Conservation (phyloP, 225 moss, liverwort and hornwort genomes). For the Polytrichum formosum region DNA sequence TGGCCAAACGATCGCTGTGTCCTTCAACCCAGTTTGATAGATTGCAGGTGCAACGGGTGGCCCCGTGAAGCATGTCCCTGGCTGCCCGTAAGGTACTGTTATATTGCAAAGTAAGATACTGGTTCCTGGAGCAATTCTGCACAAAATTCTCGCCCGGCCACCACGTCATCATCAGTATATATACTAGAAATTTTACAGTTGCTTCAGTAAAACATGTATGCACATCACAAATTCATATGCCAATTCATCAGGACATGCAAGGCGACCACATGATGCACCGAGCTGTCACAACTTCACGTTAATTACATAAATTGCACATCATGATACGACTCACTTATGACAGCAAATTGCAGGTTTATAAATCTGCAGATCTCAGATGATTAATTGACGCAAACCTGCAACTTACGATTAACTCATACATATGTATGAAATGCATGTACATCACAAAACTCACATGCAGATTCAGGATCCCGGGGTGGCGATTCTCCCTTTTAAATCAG, state of each 20-base stretch:
- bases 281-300: too few species aligned
- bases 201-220: background rate
- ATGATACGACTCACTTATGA: too few species aligned
- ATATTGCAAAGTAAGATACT: background rate
- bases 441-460: background rate
- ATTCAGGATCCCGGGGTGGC: too few species aligned
- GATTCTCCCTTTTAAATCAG: too few species aligned
- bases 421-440: background rate
- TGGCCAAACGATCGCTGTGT: slow-evolving; percentile 7
- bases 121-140: too few species aligned
- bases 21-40: slow-evolving; percentile 8
- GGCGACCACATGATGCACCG: background rate
- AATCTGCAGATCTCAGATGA: too few species aligned
- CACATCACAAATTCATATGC: background rate
- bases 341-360: too few species aligned
- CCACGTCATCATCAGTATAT: too few species aligned
- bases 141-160: too few species aligned
- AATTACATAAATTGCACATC: too few species aligned
- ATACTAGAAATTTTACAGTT: too few species aligned
- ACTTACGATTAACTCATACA: background rate
- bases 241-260: background rate
- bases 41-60: background rate
- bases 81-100: background rate
- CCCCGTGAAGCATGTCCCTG: slow-evolving; percentile 4
- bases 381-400: too few species aligned